phyloP scores from a whole-genome alignment of 208 protist genomes.

The Trypanosoma mega region DNA sequence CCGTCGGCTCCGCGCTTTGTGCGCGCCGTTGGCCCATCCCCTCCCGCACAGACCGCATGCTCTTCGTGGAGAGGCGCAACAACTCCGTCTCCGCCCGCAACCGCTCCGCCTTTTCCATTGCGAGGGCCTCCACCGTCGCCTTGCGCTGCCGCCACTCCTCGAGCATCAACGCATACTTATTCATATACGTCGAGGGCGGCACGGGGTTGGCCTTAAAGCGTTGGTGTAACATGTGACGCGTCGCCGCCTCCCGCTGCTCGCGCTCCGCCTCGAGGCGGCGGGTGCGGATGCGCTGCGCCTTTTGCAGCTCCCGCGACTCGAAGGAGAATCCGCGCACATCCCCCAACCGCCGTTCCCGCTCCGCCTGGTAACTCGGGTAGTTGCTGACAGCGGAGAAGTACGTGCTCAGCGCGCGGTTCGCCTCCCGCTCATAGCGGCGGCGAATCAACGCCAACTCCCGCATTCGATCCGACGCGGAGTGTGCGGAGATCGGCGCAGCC shows the following conservation, averaged over 20 bases:
- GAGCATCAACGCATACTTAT: slow-evolving; percentile 90
- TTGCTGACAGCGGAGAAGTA: slow-evolving; percentile 57
- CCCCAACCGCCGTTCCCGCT: slow-evolving; percentile 38
- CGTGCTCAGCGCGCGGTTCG: slow-evolving; percentile 44
- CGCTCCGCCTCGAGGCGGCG: slow-evolving; percentile 40
- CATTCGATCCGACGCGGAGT: slow-evolving; percentile 21
- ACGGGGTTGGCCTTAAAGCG: slow-evolving; percentile 64
- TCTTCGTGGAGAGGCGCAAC: slow-evolving; percentile 46
- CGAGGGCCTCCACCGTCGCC: slow-evolving; percentile 56
- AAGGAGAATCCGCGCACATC: slow-evolving; percentile 65
- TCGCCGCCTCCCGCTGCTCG: slow-evolving; percentile 34
- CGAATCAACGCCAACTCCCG: slow-evolving; percentile 47
- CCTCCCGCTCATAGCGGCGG: slow-evolving; percentile 44
- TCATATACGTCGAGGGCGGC: slow-evolving; percentile 84
- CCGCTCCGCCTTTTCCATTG: slow-evolving; percentile 53
- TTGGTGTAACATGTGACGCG: slow-evolving; percentile 22
- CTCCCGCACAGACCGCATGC: slow-evolving; percentile 47
- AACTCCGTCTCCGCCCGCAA: slow-evolving; percentile 55
- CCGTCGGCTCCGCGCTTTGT: slow-evolving; percentile 28
- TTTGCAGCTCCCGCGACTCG: slow-evolving; percentile 49
- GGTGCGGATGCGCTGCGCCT: slow-evolving; percentile 41
- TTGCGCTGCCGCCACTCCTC: slow-evolving; percentile 88
- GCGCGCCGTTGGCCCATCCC: slow-evolving; percentile 43
- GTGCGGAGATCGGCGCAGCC: background rate
- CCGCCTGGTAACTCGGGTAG: slow-evolving; percentile 47